Evolutionary conservation across 1,284 basidiomycete genomes (phyloP).

Genomic region (Apiotrichum akiyoshidainum): DNA sequence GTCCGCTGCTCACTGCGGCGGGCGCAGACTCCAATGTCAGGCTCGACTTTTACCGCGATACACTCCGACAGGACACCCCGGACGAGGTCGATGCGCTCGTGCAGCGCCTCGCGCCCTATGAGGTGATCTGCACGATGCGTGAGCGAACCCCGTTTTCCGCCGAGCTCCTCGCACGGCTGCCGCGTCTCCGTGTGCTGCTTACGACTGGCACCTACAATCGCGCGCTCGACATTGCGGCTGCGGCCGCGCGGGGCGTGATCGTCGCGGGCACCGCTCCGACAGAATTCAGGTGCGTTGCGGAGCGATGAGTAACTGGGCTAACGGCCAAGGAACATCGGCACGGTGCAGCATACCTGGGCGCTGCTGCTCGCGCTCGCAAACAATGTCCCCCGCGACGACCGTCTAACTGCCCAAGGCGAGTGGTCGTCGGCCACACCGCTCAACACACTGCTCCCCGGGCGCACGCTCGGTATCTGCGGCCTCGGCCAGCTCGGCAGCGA

Average conservation of each 20-base stretch:
- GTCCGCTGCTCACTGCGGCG: background rate
- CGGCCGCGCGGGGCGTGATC: constrained; percentile 55
- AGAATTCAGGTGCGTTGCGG: constrained; percentile 11
- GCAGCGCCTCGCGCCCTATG: constrained; percentile 56
- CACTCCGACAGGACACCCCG: constrained; percentile 39
- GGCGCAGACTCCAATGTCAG: constrained; percentile 19
- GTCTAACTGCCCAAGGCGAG: constrained; percentile 26
- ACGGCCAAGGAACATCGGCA: constrained; percentile 3
- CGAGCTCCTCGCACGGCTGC: constrained; percentile 57
- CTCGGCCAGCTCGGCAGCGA: constrained; percentile 58
- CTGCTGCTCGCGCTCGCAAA: constrained; percentile 59
- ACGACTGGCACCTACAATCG: constrained; percentile 60
- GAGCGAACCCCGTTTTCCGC: constrained; percentile 62
- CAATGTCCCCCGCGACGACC: constrained; percentile 57
- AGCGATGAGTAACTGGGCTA: background rate
- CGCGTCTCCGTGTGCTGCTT: constrained; percentile 60
- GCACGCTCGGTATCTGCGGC: constrained; percentile 61
- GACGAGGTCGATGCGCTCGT: constrained; percentile 51
- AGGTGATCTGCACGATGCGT: constrained; percentile 65
- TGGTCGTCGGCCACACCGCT: constrained; percentile 22
- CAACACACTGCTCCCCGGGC: constrained; percentile 44
- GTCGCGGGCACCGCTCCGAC: constrained; percentile 58
- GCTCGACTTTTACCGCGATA: constrained; percentile 53
- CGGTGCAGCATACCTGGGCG: constrained; percentile 57
- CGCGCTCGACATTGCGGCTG: constrained; percentile 53